Percentiles rank a stretch among this genome's conserved stretches.
Evolutionary conservation across 2,329 filamentous ascomycete genomes (phyloP).

Genomic region (Trichophyton verrucosum): DNA sequence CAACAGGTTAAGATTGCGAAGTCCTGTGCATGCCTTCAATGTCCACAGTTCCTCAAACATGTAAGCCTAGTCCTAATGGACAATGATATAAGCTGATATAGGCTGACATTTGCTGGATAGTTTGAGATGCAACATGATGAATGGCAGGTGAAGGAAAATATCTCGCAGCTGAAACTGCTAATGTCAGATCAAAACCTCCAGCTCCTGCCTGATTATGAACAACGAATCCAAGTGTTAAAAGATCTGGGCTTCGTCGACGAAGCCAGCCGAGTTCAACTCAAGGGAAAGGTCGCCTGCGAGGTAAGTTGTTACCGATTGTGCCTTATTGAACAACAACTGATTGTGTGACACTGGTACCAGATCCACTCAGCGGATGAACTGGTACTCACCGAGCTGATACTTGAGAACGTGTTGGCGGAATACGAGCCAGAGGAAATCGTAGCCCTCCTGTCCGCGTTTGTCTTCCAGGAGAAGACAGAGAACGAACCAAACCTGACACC

Average conservation of each 20-base stretch:
- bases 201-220: slow-evolving; percentile 89
- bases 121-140: slow-evolving; percentile 95
- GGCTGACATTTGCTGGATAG: slow-evolving; percentile 30
- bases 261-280: slow-evolving; percentile 76
- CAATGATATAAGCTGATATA: background rate
- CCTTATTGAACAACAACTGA: slow-evolving; percentile 1
- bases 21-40: slow-evolving; percentile 53
- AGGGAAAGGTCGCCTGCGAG: slow-evolving; percentile 96
- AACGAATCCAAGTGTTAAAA: slow-evolving; percentile 80
- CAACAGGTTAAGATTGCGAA: slow-evolving; percentile 53
- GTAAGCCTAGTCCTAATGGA: slow-evolving; percentile 38
- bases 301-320: slow-evolving; percentile 23
- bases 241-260: slow-evolving; percentile 88
- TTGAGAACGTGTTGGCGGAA: slow-evolving; percentile 90
- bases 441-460: slow-evolving; percentile 81
- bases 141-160: slow-evolving; percentile 92
- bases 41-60: slow-evolving; percentile 74
- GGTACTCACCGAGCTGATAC: slow-evolving; percentile 85
- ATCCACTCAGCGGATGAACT: slow-evolving; percentile 95
- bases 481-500: slow-evolving; percentile 67
- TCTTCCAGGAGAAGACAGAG: slow-evolving; percentile 95
- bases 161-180: slow-evolving; percentile 69
- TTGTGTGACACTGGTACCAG: slow-evolving; percentile 19
- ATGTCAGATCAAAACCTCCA: slow-evolving; percentile 96
- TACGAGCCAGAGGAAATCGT: slow-evolving; percentile 96